Percentiles rank a stretch among this genome's conserved stretches.
Conservation (phyloP, 306 rosid genomes). For the Castanea sativa region DNA sequence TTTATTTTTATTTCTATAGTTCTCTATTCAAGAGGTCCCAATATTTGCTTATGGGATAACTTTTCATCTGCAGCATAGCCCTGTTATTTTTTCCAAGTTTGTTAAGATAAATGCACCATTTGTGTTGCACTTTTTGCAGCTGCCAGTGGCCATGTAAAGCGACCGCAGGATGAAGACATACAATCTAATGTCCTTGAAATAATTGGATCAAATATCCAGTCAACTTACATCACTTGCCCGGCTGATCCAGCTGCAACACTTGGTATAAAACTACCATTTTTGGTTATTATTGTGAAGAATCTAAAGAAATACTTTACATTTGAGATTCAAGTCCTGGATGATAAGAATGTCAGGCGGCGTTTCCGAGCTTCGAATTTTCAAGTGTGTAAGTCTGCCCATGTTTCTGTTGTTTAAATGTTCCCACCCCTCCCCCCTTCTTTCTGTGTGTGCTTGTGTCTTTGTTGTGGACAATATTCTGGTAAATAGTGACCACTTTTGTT, state of each 20-base stretch:
- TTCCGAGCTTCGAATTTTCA: slow-evolving; percentile 97
- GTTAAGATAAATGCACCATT: slow-evolving; percentile 11
- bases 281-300: slow-evolving; percentile 91
- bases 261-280: slow-evolving; percentile 89
- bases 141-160: slow-evolving; percentile 80
- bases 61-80: background rate
- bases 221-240: slow-evolving; percentile 89
- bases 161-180: slow-evolving; percentile 97
- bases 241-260: slow-evolving; percentile 96
- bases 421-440: background rate
- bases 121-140: slow-evolving; percentile 39
- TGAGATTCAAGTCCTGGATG: slow-evolving; percentile 94
- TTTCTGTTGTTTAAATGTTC: slow-evolving; percentile 28
- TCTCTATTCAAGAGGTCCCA: background rate
- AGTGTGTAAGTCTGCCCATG: slow-evolving; percentile 94
- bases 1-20: background rate
- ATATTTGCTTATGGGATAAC: background rate
- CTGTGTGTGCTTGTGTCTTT: background rate
- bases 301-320: slow-evolving; percentile 89
- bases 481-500: background rate
- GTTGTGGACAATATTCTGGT: slow-evolving; percentile 4
- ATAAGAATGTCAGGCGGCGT: slow-evolving; percentile 89
- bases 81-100: background rate
- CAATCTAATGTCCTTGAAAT: slow-evolving; percentile 94
- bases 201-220: slow-evolving; percentile 85